A percentile compares a stretch with the other conserved stretches of the same genome.
phyloP scores from a whole-genome alignment of 257 asterid genomes.

The Solanum chiquidenum region DNA sequence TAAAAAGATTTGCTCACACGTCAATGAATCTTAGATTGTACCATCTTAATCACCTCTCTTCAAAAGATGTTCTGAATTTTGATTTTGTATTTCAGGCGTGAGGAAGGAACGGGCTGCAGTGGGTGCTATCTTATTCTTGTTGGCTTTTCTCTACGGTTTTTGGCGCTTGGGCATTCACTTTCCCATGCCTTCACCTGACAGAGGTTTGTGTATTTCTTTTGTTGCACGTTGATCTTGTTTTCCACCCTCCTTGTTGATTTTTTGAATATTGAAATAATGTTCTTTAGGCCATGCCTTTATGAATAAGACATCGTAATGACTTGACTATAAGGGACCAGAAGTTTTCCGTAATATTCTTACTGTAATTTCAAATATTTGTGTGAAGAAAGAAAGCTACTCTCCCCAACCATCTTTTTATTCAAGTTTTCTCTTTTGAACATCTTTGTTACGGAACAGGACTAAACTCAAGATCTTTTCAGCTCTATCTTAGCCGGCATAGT shows the following conservation, averaged over 20 bases:
- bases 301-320: background rate
- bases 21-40: background rate
- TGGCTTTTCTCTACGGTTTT: constrained; percentile 84
- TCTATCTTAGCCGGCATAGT: background rate
- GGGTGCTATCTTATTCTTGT: constrained; percentile 69
- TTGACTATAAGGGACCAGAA: background rate
- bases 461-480: background rate
- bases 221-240: background rate
- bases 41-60: background rate
- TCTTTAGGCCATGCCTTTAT: background rate
- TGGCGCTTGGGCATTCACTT: constrained; percentile 99
- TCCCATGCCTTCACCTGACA: constrained; percentile 99
- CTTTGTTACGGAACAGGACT: background rate
- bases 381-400: background rate
- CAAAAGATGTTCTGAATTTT: constrained; percentile 1
- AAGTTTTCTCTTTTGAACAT: background rate
- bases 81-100: constrained; percentile 46
- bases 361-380: background rate
- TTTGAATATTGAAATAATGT: background rate
- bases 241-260: background rate
- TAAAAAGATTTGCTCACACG: background rate
- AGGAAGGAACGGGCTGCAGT: constrained; percentile 83
- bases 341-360: background rate
- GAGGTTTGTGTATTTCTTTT: constrained; percentile 35
- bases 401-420: background rate